Percentiles rank a stretch among this genome's conserved stretches.
phyloP scores from a whole-genome alignment of 768 basidiomycete genomes.

The Collybia sp. region DNA sequence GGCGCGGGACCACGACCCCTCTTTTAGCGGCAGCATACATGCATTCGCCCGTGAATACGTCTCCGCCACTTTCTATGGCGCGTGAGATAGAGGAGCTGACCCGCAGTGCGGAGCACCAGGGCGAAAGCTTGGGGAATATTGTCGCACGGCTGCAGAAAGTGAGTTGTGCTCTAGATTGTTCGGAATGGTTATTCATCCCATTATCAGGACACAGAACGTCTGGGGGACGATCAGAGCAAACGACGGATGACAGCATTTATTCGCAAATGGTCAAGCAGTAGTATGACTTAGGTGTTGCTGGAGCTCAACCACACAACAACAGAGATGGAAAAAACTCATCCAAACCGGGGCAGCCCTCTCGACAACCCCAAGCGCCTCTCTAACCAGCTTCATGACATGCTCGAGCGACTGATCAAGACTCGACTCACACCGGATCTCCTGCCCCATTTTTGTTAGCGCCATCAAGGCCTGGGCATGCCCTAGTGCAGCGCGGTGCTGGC shows the following conservation, averaged over 20 bases:
- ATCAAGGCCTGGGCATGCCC: no score
- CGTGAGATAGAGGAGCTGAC: conserved; percentile 8
- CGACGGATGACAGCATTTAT: conserved; percentile 4
- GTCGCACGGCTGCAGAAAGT: conserved; percentile 17
- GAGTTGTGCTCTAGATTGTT: neutral
- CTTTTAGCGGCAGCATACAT: conserved; percentile 15
- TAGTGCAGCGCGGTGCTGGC: no score
- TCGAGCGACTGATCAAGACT: no score
- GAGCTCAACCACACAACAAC: no score
- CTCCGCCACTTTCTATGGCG: conserved; percentile 17
- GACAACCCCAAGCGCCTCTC: no score
- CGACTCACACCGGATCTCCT: no score
- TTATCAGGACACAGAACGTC: conserved; percentile 2
- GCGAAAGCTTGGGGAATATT: conserved; percentile 10
- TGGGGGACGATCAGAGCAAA: conserved; percentile 3
- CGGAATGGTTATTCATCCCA: neutral
- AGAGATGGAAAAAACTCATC: no score
- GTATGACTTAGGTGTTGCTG: no score
- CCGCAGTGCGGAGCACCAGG: conserved; percentile 13
- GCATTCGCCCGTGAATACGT: conserved; percentile 20
- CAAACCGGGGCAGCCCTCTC: no score
- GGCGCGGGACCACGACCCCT: conserved; percentile 7
- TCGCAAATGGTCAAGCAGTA: conserved; percentile 1
- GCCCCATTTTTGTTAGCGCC: no score
- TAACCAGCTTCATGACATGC: no score